Percentiles rank a stretch among this genome's conserved stretches.
Conservation (phyloP, 352 stramenopile genomes). For the Globisporangium polare region DNA sequence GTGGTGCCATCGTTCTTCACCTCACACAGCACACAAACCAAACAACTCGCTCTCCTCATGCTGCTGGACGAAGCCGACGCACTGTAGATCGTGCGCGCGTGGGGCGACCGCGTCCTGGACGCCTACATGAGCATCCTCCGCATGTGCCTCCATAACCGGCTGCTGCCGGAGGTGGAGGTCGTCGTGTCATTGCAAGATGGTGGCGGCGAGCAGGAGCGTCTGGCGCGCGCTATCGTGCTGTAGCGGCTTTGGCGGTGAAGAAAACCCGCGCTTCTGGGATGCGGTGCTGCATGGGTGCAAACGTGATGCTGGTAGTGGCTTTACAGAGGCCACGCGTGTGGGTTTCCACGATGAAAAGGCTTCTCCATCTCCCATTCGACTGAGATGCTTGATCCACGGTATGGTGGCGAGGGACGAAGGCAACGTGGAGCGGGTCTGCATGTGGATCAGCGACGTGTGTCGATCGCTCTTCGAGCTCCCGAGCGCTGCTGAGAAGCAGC, state of each 20-base stretch:
- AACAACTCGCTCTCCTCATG: background rate
- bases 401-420: background rate
- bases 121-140: background rate
- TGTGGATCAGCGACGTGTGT: background rate
- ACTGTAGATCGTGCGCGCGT: background rate
- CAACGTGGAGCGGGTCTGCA: background rate
- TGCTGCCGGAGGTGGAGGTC: background rate
- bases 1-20: too few species aligned
- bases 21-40: too few species aligned
- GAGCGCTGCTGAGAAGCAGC: background rate
- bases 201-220: too few species aligned
- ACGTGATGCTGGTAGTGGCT: too few species aligned
- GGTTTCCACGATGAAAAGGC: background rate
- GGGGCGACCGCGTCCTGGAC: background rate
- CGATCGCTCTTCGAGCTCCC: background rate
- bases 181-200: background rate
- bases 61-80: background rate
- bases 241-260: background rate
- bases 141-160: background rate
- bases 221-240: background rate
- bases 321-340: background rate
- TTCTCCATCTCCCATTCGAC: background rate
- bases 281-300: background rate
- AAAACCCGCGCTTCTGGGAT: background rate
- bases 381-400: background rate